Conservation (phyloP, 1,284 basidiomycete genomes). For the Mycosarcoma mackinlayi region DNA sequence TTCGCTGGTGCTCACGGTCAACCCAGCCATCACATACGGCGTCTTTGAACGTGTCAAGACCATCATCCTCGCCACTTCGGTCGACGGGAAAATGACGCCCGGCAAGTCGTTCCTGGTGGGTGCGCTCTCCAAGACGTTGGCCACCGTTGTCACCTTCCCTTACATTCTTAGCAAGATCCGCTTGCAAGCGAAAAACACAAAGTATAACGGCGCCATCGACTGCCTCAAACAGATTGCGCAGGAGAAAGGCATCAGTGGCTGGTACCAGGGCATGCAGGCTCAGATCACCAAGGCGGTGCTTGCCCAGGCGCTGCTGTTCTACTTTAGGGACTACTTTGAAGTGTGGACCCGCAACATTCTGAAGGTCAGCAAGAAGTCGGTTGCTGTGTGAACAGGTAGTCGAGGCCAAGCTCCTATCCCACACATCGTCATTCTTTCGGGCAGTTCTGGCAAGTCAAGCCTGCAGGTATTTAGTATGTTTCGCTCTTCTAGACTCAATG, state of each 20-base stretch:
- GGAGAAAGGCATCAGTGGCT: constrained; percentile 76
- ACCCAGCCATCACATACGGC: constrained; percentile 98
- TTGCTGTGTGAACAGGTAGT: constrained; percentile 3
- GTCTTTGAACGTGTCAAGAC: constrained; percentile 87
- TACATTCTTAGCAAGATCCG: constrained; percentile 95
- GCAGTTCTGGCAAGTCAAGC: no score
- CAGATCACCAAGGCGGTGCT: constrained; percentile 89
- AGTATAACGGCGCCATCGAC: constrained; percentile 79
- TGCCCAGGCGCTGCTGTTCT: constrained; percentile 75
- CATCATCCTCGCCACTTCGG: constrained; percentile 70
- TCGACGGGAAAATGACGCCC: constrained; percentile 78
- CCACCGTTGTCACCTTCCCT: constrained; percentile 74
- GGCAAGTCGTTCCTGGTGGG: constrained; percentile 86
- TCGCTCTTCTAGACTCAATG: neutral
- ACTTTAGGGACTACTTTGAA: constrained; percentile 67
- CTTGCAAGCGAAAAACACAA: constrained; percentile 79
- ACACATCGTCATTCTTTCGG: no score
- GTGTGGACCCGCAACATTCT: constrained; percentile 65
- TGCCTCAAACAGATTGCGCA: constrained; percentile 80
- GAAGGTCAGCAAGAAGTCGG: constrained; percentile 39
- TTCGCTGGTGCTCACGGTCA: constrained; percentile 87
- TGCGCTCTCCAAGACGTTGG: constrained; percentile 93
- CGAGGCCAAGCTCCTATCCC: neutral
- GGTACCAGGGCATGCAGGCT: constrained; percentile 93
- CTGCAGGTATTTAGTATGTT: constrained; percentile 18